Evolutionary conservation across 768 basidiomycete species (phyloP).

Genomic region (Myochromella boudieri): DNA sequence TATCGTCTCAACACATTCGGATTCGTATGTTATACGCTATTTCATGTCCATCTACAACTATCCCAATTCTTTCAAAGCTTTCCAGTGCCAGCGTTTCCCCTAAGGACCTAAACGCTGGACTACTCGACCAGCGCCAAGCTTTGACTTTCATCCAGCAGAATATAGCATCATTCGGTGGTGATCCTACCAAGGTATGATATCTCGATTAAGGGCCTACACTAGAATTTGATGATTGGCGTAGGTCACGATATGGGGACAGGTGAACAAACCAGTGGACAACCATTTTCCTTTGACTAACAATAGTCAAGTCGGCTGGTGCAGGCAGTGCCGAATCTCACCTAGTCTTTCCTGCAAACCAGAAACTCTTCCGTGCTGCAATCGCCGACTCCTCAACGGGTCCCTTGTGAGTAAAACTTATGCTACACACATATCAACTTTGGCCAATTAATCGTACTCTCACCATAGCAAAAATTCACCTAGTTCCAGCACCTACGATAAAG

Average conservation of each 20-base stretch:
- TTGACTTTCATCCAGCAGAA: slow-evolving; percentile 65
- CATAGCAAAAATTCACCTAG: slow-evolving; percentile 50
- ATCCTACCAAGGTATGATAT: slow-evolving; percentile 46
- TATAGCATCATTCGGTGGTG: slow-evolving; percentile 64
- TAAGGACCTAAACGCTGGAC: slow-evolving; percentile 56
- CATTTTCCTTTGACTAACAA: not conserved
- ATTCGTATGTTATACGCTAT: slow-evolving; percentile 36
- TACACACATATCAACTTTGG: not conserved
- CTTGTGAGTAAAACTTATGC: slow-evolving; percentile 35
- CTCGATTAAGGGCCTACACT: not conserved
- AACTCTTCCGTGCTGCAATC: slow-evolving; percentile 52
- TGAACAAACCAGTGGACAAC: not conserved
- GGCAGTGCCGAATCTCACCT: slow-evolving; percentile 50
- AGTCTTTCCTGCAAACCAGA: slow-evolving; percentile 35
- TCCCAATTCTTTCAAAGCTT: slow-evolving; percentile 28
- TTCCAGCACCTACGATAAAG: slow-evolving; percentile 46
- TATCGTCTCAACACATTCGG: slow-evolving; percentile 60
- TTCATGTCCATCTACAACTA: not conserved
- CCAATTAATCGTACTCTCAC: not conserved
- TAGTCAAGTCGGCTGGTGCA: slow-evolving; percentile 48
- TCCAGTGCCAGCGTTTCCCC: slow-evolving; percentile 44
- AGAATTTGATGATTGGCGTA: slow-evolving; percentile 12
- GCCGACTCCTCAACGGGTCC: slow-evolving; percentile 54
- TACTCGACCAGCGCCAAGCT: slow-evolving; percentile 59
- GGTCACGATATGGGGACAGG: slow-evolving; percentile 55